Base-by-base conservation (phyloP, 768 basidiomycete species). In the Thelephora ganbajun region DNA sequence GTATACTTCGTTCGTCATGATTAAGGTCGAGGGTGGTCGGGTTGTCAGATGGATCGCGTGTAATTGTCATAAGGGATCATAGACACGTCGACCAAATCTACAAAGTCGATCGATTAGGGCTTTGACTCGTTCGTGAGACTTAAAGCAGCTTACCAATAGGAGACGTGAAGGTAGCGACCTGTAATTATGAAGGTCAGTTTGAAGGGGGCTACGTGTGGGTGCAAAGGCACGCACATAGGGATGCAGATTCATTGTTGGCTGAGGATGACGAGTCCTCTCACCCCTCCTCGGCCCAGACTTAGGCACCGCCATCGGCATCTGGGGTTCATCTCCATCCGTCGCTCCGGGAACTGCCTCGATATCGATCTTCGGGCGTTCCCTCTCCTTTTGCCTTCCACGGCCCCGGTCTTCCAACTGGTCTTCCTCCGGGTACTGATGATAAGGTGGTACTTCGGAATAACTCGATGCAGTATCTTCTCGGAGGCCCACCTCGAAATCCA, bases 101-200 rank as follows among this genome's bases (percentile, higher is more conserved):
- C 14, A 41, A 9, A 41, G 11, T 18, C 16, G 22, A 9, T 18
- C 16, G 11, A 41, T 41, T 14, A 41, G 22, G 39, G 14, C 16
- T 14, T n/a, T 16, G 22, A 18, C 22, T 14, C 16, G 16, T 22
- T n/a, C 45, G 23, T 33, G 30, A 30, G 6, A 14, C 30, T 33
- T 3, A 11, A 39, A 35, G n/a, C 12, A 6, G 50, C 62, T 44
- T 37, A 65, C 63, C 64, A 43, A 68, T 68, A 9, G 67, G 67
- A 11, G 65, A 66, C 36, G 65, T 66, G 49, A 64, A 68, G 37
- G 56, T 64, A 49, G 57, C 61, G n/a, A 63, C 61, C 62, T 66
- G 48, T 22, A 45, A 34, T 19, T 14, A 43, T n/a, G n/a, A n/a
- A 36, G 6, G 35, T 42, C 26, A 30, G 33, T 16, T 39, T 44